These are phyloP conservation scores for Xylaria palmicola DNA, from an alignment of 495 filamentous ascomycete species.

Conservation along the genomic window DNA sequence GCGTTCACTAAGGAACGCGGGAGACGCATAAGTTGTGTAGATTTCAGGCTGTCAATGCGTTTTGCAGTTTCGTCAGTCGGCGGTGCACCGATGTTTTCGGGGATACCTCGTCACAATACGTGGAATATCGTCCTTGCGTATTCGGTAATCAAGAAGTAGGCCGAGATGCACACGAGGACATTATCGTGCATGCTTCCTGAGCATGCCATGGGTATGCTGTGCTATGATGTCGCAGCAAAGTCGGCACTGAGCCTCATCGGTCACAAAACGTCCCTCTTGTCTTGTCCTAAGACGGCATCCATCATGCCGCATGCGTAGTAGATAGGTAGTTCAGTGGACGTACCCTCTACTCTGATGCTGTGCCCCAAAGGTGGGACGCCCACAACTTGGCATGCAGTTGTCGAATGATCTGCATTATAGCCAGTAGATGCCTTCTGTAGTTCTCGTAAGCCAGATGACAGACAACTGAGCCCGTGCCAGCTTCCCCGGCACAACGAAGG, in stretches of 20 bases:
- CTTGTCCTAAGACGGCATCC: no score
- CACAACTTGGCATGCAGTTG: constrained; percentile 6
- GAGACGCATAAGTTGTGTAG: background rate
- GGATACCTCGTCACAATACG: background rate
- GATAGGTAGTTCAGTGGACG: no score
- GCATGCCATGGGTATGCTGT: background rate
- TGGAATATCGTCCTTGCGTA: background rate
- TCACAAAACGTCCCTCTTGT: background rate
- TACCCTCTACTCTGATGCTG: no score
- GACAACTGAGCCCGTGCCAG: background rate
- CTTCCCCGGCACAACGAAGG: no score
- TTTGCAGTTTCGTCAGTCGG: background rate
- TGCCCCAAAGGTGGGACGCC: background rate
- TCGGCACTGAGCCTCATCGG: constrained; percentile 4
- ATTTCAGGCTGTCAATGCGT: background rate
- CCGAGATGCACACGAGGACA: background rate
- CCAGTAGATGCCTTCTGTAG: background rate
- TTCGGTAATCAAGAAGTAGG: background rate
- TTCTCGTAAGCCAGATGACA: constrained; percentile 5
- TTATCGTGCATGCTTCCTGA: background rate
- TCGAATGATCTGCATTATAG: constrained; percentile 13
- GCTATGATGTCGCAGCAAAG: background rate
- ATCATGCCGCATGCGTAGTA: no score
- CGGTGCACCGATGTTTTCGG: background rate
- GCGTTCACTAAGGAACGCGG: no score